phyloP scores from a whole-genome alignment of 306 rosid genomes.

The Abrus pulchellus region DNA sequence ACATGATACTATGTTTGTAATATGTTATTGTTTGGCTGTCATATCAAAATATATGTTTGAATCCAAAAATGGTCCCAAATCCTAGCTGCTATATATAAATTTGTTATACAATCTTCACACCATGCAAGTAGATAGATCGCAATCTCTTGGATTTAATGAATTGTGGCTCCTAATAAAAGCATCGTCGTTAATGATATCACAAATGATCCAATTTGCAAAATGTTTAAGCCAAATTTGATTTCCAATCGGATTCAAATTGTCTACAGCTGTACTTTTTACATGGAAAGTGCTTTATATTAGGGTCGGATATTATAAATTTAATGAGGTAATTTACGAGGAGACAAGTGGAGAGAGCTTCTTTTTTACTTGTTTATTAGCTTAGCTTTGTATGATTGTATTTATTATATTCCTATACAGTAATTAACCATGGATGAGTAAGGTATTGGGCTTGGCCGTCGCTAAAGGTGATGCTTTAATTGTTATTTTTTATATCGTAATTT shows the following conservation, averaged over 20 bases:
- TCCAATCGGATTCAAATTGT: conserved; percentile 8
- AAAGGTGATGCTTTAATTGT: background rate
- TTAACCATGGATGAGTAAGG: background rate
- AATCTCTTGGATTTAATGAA: conserved; percentile 31
- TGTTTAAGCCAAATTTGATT: conserved; percentile 32
- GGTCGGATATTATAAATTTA: conserved; percentile 9
- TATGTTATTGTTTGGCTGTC: background rate
- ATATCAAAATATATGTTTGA: background rate
- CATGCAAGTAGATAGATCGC: conserved; percentile 49
- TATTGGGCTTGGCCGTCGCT: background rate
- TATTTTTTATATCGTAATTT: too few relatives aligned
- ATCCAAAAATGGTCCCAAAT: conserved; percentile 18
- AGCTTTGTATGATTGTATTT: background rate
- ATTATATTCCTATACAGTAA: background rate
- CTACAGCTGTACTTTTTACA: conserved; percentile 12
- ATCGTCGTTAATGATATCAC: background rate
- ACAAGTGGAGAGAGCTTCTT: conserved; percentile 51
- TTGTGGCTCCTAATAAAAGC: conserved; percentile 40
- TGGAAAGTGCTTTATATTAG: background rate
- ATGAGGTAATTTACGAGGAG: conserved; percentile 20
- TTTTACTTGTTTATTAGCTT: background rate
- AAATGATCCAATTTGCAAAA: conserved; percentile 28
- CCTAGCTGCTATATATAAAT: conserved; percentile 1
- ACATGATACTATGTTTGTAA: conserved; percentile 16
- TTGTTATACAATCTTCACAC: conserved; percentile 7